Evolutionary conservation across 441 rosid genomes (phyloP), one percentile per base, ranked within the genome.

Genomic region (Hura crepitans): DNA sequence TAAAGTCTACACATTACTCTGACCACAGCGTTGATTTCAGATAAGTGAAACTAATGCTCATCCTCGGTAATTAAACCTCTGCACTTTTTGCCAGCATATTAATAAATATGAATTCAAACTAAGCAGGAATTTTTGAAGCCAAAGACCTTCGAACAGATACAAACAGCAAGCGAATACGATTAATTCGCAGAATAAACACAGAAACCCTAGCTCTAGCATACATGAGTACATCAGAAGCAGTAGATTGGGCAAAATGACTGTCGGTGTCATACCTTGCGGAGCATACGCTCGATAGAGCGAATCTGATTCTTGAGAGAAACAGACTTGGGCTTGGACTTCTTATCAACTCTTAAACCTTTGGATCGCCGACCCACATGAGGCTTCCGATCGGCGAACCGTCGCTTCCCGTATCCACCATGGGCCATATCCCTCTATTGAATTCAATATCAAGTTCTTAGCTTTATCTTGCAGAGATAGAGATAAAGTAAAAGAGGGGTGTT

Each of bases 291-390:
- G 28, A 85, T 61, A 74, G 97, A 91, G 71, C 98, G 97, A 72
- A 93, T 89, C 84, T 93, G 98, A 71, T 93, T 93, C 82, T 90
- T 93, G 72, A 87, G 82, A 33, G 97, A 84, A 62, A 91, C 91
- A 57, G 82, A 66, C 72, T 93, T 91, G 14, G 82, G 82, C 68
- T 87, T 85, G 4, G 83, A 78, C 79, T 87, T 90, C 89, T 89
- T 91, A 50, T 91, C 95, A 1, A 83, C 87, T 15, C 78, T 84
- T 4, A 83, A 76, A 7, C 77, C 87, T 72, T 85, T 93, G 25
- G 96, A 86, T 42, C 94, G 92, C 50, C 98, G 94, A 10, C 86
- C 85, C 0, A 77, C 81, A 5, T 59, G 72, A 65, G 87, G 87
- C 70, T 85, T 84, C 70, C 87, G 89, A 72, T 83, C 89, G 9